These are phyloP conservation scores for Cutaneotrichosporon mucoides DNA, from an alignment of 1,284 basidiomycete genomes.

Conservation along the genomic window DNA sequence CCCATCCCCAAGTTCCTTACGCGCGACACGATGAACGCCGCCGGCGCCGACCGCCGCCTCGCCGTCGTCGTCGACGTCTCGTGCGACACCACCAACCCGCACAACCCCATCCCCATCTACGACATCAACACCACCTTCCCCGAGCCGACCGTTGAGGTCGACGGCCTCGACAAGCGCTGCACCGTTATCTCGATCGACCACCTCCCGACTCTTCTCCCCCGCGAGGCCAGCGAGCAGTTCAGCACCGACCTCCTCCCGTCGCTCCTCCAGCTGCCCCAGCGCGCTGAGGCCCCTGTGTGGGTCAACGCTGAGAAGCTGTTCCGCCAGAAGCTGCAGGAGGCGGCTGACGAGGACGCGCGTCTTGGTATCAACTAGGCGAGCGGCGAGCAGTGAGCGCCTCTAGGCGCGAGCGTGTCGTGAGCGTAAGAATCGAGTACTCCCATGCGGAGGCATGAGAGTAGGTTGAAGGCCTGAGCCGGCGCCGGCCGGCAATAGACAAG, in stretches of 20 bases:
- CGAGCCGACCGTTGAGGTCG: slow-evolving; percentile 85
- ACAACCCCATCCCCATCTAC: slow-evolving; percentile 98
- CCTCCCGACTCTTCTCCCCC: slow-evolving; percentile 82
- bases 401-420: too few relatives aligned
- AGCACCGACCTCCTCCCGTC: slow-evolving; percentile 84
- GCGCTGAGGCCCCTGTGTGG: slow-evolving; percentile 74
- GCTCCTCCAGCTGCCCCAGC: slow-evolving; percentile 68
- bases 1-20: slow-evolving; percentile 87
- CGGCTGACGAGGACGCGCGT: slow-evolving; percentile 41
- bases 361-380: slow-evolving; percentile 29
- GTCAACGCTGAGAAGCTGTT: slow-evolving; percentile 83
- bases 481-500: too few relatives aligned
- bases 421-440: too few relatives aligned
- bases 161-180: slow-evolving; percentile 50
- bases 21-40: slow-evolving; percentile 65
- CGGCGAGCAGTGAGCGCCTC: too few relatives aligned
- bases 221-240: slow-evolving; percentile 97
- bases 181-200: slow-evolving; percentile 97
- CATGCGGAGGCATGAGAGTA: too few relatives aligned
- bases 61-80: slow-evolving; percentile 94
- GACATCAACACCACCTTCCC: slow-evolving; percentile 92
- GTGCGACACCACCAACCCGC: slow-evolving; percentile 98
- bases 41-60: slow-evolving; percentile 67
- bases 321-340: slow-evolving; percentile 65
- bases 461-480: too few relatives aligned